Conservation (phyloP, 169 alveolate genomes). For the Condylostoma magnum region DNA sequence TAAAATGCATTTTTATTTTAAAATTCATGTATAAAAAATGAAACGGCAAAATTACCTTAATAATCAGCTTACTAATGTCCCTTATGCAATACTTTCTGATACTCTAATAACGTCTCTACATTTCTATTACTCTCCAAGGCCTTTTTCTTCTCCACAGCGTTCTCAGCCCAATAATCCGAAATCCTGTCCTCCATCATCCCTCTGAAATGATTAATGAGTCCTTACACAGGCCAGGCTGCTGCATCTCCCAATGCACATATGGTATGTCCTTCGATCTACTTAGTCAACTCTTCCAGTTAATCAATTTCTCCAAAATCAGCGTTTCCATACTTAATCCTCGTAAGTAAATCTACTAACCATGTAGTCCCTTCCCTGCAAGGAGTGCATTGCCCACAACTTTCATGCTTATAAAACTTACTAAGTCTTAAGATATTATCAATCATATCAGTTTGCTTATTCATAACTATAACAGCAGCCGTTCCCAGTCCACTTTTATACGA, state of each 20-base stretch:
- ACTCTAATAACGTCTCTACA: background rate
- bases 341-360: conserved; percentile 69
- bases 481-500: conserved; percentile 69
- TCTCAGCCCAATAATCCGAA: conserved; percentile 60
- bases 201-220: conserved; percentile 62
- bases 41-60: too few species aligned
- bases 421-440: conserved; percentile 73
- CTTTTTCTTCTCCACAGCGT: conserved; percentile 33
- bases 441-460: conserved; percentile 69
- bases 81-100: conserved; percentile 22
- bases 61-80: too few species aligned
- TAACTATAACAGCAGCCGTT: conserved; percentile 81
- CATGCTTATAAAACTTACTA: conserved; percentile 69
- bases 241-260: conserved; percentile 83
- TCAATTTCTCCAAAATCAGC: conserved; percentile 81
- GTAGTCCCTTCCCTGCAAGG: conserved; percentile 83
- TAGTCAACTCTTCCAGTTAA: conserved; percentile 63
- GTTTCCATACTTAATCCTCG: conserved; percentile 63
- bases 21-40: too few species aligned
- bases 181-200: conserved; percentile 75
- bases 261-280: conserved; percentile 76
- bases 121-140: conserved; percentile 8
- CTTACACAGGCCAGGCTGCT: conserved; percentile 85
- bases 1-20: too few species aligned
- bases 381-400: conserved; percentile 78